Conservation (phyloP, 371 early-diverging fungal species). For the Gilbertella persicaria region DNA sequence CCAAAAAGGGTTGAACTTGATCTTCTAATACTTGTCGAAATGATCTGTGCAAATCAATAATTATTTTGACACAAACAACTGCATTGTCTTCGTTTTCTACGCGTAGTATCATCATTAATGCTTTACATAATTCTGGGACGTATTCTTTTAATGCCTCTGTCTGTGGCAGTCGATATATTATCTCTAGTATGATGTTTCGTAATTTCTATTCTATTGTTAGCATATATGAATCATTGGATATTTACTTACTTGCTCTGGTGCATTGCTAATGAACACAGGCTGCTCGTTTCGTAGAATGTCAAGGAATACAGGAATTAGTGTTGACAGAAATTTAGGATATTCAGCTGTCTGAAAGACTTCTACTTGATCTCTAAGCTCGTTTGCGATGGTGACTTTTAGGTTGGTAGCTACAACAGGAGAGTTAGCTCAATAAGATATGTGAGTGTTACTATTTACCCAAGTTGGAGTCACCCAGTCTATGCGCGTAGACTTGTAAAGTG, state of each 20-base stretch:
- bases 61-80: conserved; percentile 87
- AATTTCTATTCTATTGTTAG: conserved; percentile 72
- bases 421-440: background rate
- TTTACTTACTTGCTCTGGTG: conserved; percentile 78
- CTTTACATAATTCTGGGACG: conserved; percentile 57
- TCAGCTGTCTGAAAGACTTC: conserved; percentile 88
- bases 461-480: conserved; percentile 65
- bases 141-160: conserved; percentile 75
- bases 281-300: conserved; percentile 75
- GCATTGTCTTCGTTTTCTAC: conserved; percentile 98
- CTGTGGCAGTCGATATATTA: conserved; percentile 90
- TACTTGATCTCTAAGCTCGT: conserved; percentile 88
- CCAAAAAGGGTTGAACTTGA: conserved; percentile 88
- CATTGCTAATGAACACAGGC: conserved; percentile 80
- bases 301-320: conserved; percentile 83
- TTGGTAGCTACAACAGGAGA: conserved; percentile 36
- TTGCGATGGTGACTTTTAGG: conserved; percentile 83
- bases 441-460: conserved; percentile 37
- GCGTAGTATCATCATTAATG: conserved; percentile 78
- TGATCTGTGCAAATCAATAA: conserved; percentile 91
- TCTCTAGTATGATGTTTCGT: conserved; percentile 87
- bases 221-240: background rate
- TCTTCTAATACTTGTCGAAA: conserved; percentile 83
- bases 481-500: conserved; percentile 69
- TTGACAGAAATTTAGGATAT: conserved; percentile 75